phyloP scores from a whole-genome alignment of 805 yeast genomes.

The Kuraishia hungarica region DNA sequence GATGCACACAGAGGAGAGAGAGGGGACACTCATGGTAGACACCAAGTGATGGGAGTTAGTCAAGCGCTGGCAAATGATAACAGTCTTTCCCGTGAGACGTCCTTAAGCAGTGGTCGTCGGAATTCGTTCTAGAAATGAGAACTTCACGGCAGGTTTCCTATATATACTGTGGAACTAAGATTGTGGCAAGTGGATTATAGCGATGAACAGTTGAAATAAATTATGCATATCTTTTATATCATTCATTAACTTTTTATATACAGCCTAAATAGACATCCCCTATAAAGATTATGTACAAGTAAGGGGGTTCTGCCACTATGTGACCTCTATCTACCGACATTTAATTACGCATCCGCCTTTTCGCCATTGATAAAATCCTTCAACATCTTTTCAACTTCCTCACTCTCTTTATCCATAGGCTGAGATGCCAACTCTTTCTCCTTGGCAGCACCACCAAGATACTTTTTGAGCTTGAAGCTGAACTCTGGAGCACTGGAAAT shows the following conservation, averaged over 20 bases:
- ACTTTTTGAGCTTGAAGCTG: constrained; percentile 53
- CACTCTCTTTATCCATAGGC: constrained; percentile 54
- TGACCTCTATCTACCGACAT: too few relatives aligned
- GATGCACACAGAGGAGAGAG: not conserved
- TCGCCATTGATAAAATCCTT: not conserved
- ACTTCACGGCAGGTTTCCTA: too few relatives aligned
- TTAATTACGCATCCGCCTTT: not conserved
- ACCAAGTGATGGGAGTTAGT: not conserved
- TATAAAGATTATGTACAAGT: too few relatives aligned
- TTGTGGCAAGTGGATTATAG: too few relatives aligned
- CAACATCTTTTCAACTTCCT: constrained; percentile 38
- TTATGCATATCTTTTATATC: too few relatives aligned
- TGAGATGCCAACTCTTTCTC: constrained; percentile 33
- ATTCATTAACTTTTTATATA: too few relatives aligned
- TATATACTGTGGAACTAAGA: too few relatives aligned
- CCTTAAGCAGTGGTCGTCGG: not conserved
- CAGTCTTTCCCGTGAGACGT: not conserved
- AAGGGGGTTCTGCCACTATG: too few relatives aligned
- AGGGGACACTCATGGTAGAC: too few relatives aligned
- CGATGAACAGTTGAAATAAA: too few relatives aligned
- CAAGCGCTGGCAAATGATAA: not conserved
- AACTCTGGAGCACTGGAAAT: constrained; percentile 64
- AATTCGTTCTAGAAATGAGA: not conserved
- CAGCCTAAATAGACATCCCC: too few relatives aligned
- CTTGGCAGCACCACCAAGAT: constrained; percentile 62